phyloP scores from a whole-genome alignment of 1,284 basidiomycete species.

The Pyrrhoderma noxium region DNA sequence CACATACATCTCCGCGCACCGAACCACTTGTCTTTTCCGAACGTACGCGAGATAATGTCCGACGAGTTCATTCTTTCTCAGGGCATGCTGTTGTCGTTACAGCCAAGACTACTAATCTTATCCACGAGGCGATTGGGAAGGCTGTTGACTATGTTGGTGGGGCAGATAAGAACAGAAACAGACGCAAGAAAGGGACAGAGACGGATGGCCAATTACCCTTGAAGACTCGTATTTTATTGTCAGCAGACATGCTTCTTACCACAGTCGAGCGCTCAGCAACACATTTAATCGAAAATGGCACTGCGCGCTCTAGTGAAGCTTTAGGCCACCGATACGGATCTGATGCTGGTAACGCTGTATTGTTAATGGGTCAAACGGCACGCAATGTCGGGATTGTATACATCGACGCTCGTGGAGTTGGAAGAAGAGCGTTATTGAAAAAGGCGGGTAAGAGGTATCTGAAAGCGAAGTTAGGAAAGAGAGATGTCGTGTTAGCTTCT shows the following conservation, averaged over 20 bases:
- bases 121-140: constrained; percentile 54
- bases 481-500: constrained; percentile 14
- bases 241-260: constrained; percentile 66
- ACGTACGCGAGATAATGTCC: constrained; percentile 49
- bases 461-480: constrained; percentile 22
- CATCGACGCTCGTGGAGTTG: constrained; percentile 38
- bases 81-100: constrained; percentile 63
- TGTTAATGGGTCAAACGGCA: constrained; percentile 30
- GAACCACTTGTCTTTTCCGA: constrained; percentile 56
- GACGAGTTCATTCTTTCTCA: constrained; percentile 54
- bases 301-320: constrained; percentile 10
- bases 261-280: constrained; percentile 61
- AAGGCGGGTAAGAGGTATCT: constrained; percentile 24
- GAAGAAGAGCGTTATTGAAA: constrained; percentile 34
- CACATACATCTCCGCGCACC: constrained; percentile 44
- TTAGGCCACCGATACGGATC: constrained; percentile 29
- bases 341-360: constrained; percentile 34
- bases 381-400: constrained; percentile 41
- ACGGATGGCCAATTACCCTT: constrained; percentile 24
- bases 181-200: constrained; percentile 5
- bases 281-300: constrained; percentile 43
- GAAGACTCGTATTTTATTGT: constrained; percentile 15
- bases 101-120: constrained; percentile 50
- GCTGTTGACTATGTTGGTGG: constrained; percentile 24
- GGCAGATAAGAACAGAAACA: constrained; percentile 19